Evolutionary conservation across 2,329 filamentous ascomycete species (phyloP), one percentile per base, ranked within the genome.

Genomic region (Penicillium occitanis): DNA sequence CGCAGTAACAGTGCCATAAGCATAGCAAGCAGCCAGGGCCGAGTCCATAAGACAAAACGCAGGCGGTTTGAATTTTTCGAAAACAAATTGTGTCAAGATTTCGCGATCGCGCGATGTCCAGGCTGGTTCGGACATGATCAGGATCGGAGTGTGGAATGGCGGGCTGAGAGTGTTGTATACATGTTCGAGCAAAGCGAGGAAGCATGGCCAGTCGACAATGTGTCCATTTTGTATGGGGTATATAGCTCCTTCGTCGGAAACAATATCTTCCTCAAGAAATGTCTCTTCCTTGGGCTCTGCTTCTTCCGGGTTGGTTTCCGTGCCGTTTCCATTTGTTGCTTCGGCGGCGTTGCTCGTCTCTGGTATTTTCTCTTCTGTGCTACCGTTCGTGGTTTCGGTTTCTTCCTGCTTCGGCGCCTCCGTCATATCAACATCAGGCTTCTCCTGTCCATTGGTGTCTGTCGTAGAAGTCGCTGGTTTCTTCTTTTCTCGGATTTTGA

Each of bases 11-110:
- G 93, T 85, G 11, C 92, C 93, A 74, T 96, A 98, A 65, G 95
- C 88, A 73, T 88, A 90, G 66, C 83, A 90, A 0, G 92, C 91
- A 30, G 95, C 93, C 57, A 96, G 81, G 2, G 92, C 93, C 71
- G 92, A 90, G 78, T 98, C 91, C 82, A 99, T 90, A 69, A 98
- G 85, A 72, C 91, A 93, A 61, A 99, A 90, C 0, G 92, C 93
- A 0, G 95, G 95, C 0, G 92, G 95, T 81, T 94, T 95, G 75
- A 96, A 97, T 80, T 95, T 96, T 79, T 99, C 95, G 74, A 99
- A 99, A 70, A 98, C 88, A 82, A 97, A 99, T 69, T 95, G 92
- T 14, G 93, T 91, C 70, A 99, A 89, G 46, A 86, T 87, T 79
- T 98, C 94, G 75, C 90, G 90, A 77, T 97, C 93, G 68, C 90